Conservation (phyloP, 352 stramenopile genomes). For the Globisporangium megalacanthum region DNA sequence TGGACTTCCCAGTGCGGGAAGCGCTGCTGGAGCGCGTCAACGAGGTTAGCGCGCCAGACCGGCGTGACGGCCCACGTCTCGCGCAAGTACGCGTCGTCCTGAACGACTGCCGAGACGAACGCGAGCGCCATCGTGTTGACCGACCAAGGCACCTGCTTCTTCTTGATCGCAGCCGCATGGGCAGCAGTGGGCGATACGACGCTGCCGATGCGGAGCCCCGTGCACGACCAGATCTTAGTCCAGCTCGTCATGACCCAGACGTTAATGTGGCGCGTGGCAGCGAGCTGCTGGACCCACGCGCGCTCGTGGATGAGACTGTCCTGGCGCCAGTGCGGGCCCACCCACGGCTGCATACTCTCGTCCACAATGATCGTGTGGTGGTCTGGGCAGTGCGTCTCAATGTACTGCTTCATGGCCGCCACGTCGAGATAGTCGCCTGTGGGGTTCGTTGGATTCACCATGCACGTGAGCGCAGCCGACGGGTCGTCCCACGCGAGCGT, state of each 20-base stretch:
- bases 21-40: constrained; percentile 40
- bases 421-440: constrained; percentile 86
- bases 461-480: constrained; percentile 69
- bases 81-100: constrained; percentile 71
- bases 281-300: constrained; percentile 75
- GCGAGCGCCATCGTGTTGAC: constrained; percentile 89
- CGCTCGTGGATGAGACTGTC: constrained; percentile 87
- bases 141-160: constrained; percentile 90
- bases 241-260: constrained; percentile 91
- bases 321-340: constrained; percentile 75
- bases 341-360: constrained; percentile 90
- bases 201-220: constrained; percentile 81
- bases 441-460: constrained; percentile 89
- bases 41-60: constrained; percentile 63
- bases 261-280: constrained; percentile 70
- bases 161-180: constrained; percentile 80
- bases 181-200: constrained; percentile 78
- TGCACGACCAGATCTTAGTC: constrained; percentile 93
- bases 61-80: constrained; percentile 83
- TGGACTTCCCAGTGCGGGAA: constrained; percentile 70
- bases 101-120: constrained; percentile 79
- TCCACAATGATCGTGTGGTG: constrained; percentile 90
- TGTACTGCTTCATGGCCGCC: constrained; percentile 83
- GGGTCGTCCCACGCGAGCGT: constrained; percentile 75
- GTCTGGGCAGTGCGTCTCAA: constrained; percentile 74